These are phyloP conservation scores for Aspergillus sp. DNA, from an alignment of 2,329 filamentous ascomycete species.

Conservation along the genomic window DNA sequence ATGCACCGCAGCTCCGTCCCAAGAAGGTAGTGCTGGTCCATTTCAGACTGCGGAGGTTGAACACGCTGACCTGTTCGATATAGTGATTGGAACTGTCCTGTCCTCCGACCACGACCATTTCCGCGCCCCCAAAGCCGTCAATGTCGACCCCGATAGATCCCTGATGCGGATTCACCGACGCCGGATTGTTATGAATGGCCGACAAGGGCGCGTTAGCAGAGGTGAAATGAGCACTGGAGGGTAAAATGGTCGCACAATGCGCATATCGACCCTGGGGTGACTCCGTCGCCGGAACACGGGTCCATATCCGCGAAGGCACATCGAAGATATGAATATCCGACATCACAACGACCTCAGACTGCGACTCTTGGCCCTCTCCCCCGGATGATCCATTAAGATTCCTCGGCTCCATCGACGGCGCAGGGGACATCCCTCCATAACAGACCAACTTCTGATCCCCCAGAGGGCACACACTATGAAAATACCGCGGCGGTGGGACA, in stretches of 20 bases:
- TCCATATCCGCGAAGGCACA: conserved; percentile 74
- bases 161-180: conserved; percentile 73
- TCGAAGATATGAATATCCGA: conserved; percentile 97
- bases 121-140: conserved; percentile 82
- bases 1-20: conserved; percentile 89
- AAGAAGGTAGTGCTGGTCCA: conserved; percentile 87
- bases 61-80: conserved; percentile 97
- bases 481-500: conserved; percentile 83
- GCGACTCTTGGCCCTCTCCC: conserved; percentile 47
- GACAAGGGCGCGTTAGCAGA: conserved; percentile 76
- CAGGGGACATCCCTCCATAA: conserved; percentile 95
- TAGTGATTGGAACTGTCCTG: conserved; percentile 98
- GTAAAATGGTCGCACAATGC: conserved; percentile 86
- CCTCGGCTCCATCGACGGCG: conserved; percentile 41
- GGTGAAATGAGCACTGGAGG: conserved; percentile 78
- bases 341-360: conserved; percentile 90
- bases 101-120: conserved; percentile 95
- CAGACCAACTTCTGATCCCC: conserved; percentile 95
- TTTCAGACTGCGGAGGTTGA: conserved; percentile 88
- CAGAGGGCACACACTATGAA: conserved; percentile 88
- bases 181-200: conserved; percentile 81
- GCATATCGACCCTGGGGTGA: conserved; percentile 90
- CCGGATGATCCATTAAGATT: conserved; percentile 21
- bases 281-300: conserved; percentile 69
- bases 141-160: conserved; percentile 80